Evolutionary conservation across 306 rosid species (phyloP).

Genomic region (Gastrolobium villosum): DNA sequence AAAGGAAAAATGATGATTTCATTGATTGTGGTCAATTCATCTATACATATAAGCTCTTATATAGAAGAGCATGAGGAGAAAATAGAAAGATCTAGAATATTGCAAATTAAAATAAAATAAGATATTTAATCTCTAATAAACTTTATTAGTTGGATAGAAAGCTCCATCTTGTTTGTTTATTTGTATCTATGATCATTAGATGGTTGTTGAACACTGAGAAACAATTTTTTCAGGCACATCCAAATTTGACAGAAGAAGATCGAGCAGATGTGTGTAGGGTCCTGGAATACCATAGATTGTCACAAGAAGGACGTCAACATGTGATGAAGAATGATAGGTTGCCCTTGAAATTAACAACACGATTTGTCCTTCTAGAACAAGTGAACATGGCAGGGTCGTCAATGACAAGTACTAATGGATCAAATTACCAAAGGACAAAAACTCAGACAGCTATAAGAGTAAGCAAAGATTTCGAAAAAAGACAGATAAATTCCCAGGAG

Average conservation of each 20-base stretch:
- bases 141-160: not conserved
- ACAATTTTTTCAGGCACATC: slow-evolving; percentile 69
- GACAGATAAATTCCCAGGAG: slow-evolving; percentile 56
- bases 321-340: slow-evolving; percentile 74
- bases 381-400: slow-evolving; percentile 59
- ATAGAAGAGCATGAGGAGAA: too few relatives aligned
- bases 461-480: slow-evolving; percentile 51
- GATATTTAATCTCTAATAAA: too few relatives aligned
- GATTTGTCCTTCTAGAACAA: slow-evolving; percentile 70
- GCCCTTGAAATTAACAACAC: slow-evolving; percentile 58
- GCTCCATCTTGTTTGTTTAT: not conserved
- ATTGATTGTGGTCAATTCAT: too few relatives aligned
- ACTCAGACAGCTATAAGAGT: slow-evolving; percentile 55
- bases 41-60: too few relatives aligned
- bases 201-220: slow-evolving; percentile 18
- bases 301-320: slow-evolving; percentile 74
- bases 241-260: slow-evolving; percentile 69
- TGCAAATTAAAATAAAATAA: too few relatives aligned
- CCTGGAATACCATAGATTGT: slow-evolving; percentile 74
- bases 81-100: too few relatives aligned
- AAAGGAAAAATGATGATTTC: too few relatives aligned
- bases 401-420: slow-evolving; percentile 50
- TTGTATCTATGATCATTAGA: not conserved
- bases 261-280: slow-evolving; percentile 57
- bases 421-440: slow-evolving; percentile 51